Evolutionary conservation across 225 moss, liverwort and hornwort species (phyloP), one percentile per base, ranked within the genome.

Genomic region (Physcomitrellopsis africana): DNA sequence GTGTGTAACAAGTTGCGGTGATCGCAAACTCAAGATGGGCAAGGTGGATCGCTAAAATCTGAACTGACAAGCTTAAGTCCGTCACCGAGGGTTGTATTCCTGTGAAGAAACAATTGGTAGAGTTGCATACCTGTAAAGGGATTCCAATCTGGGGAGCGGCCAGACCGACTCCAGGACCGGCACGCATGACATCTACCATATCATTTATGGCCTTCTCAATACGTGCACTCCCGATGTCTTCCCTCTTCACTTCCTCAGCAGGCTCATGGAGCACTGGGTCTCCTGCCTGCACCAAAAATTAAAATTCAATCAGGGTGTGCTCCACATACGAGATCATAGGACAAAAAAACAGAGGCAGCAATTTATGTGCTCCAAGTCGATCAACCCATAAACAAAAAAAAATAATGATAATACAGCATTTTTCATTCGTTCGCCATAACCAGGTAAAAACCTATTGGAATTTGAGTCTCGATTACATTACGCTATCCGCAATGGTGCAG

Each of bases 121-220:
- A 69, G 77, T 60, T 60, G 56, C 64, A 56, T 70, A 94, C 96
- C 92, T 94, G 96, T 63, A 94, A 81, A 19, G 87, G 91, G 29
- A 94, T 84, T 51, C 94, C 92, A 43, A 96, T 94, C 81, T 96
- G 96, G 19, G 96, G 94, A 72, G 94, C 96, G 37, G 96, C 90
- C 59, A 96, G 88, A 65, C 96, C 96, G 23, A 96, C 96, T 37
- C 94, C 96, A 16, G 96, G 94, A 29, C 91, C 96, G 72, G 87
- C 90, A 46, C 96, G 94, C 96, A 94, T 96, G 65, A 89, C 89
- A 47, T 92, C 96, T 51, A 96, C 96, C 96, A 96, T 94, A 57
- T 96, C 91, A 75, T 96, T 94, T 66, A 96, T 92, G 49, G 91
- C 92, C 81, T 86, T 94, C 82, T 96, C 94, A 76, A 96, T 87